These are phyloP conservation scores for Rasamsonia emersonii DNA, from an alignment of 2,329 filamentous ascomycete species.

Conservation along the genomic window DNA sequence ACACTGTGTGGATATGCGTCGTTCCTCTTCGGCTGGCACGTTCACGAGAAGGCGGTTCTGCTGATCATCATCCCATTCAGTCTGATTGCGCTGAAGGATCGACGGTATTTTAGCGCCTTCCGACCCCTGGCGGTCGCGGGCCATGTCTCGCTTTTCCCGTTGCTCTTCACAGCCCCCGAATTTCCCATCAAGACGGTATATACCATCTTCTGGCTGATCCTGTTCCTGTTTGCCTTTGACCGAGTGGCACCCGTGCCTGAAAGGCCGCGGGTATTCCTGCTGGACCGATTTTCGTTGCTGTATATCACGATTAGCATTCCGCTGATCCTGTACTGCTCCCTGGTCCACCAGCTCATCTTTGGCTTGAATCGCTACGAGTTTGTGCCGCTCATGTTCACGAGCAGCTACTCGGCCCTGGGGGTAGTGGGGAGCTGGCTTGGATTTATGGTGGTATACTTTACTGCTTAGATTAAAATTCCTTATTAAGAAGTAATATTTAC, in stretches of 20 bases:
- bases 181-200: constrained; percentile 93
- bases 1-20: constrained; percentile 93
- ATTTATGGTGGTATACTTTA: constrained; percentile 87
- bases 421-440: constrained; percentile 93
- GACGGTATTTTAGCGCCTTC: constrained; percentile 85
- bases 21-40: constrained; percentile 97
- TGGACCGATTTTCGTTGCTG: constrained; percentile 81
- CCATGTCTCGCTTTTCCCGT: constrained; percentile 88
- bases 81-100: constrained; percentile 79
- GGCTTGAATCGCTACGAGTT: constrained; percentile 69
- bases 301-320: constrained; percentile 89
- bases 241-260: constrained; percentile 74
- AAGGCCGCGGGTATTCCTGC: constrained; percentile 72
- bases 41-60: constrained; percentile 94
- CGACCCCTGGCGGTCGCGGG: constrained; percentile 84
- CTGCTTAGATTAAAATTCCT: constrained; percentile 23
- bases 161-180: constrained; percentile 85
- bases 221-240: constrained; percentile 82
- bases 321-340: constrained; percentile 77
- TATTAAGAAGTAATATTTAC: too few relatives aligned
- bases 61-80: constrained; percentile 93
- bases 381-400: constrained; percentile 92
- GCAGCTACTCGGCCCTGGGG: constrained; percentile 87
- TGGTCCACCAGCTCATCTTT: constrained; percentile 76
- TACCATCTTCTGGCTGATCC: constrained; percentile 81